phyloP scores from a whole-genome alignment of 371 early-diverging fungal species.

The Syncephalastrum sp. region DNA sequence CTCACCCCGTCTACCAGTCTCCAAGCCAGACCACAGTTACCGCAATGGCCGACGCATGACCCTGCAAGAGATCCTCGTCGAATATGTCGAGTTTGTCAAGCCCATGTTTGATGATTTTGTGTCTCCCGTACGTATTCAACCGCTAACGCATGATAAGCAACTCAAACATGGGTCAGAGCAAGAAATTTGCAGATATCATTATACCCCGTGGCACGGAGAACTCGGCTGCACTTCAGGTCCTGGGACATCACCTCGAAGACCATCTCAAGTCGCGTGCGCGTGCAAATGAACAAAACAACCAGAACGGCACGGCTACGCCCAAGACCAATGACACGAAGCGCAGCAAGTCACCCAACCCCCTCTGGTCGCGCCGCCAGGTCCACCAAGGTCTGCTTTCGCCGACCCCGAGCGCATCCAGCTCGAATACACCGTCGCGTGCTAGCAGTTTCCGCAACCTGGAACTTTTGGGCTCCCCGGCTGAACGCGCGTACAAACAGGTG shows the following conservation, averaged over 20 bases:
- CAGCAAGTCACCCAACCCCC: constrained; percentile 1
- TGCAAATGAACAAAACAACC: background rate
- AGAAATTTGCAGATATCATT: constrained; percentile 84
- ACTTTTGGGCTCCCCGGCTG: constrained; percentile 27
- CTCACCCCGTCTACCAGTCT: constrained; percentile 12
- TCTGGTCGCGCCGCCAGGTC: constrained; percentile 1
- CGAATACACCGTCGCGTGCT: constrained; percentile 1
- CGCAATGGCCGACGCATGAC: constrained; percentile 35
- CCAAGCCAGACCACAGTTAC: constrained; percentile 17
- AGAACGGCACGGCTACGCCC: background rate
- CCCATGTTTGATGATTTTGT: constrained; percentile 87
- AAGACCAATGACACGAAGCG: constrained; percentile 1
- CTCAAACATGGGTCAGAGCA: constrained; percentile 47
- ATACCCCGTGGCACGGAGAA: constrained; percentile 84
- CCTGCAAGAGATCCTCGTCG: constrained; percentile 57
- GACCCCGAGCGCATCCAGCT: background rate
- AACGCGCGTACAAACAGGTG: constrained; percentile 36
- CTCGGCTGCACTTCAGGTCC: constrained; percentile 70
- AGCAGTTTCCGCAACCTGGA: constrained; percentile 18
- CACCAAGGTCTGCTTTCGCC: background rate
- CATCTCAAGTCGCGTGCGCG: constrained; percentile 30
- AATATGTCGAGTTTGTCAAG: constrained; percentile 79
- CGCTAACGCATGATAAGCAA: background rate
- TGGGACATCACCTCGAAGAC: constrained; percentile 64
- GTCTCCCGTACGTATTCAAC: constrained; percentile 54